phyloP scores from a whole-genome alignment of 345 rosid genomes.

The Eucalyptus paniculata region DNA sequence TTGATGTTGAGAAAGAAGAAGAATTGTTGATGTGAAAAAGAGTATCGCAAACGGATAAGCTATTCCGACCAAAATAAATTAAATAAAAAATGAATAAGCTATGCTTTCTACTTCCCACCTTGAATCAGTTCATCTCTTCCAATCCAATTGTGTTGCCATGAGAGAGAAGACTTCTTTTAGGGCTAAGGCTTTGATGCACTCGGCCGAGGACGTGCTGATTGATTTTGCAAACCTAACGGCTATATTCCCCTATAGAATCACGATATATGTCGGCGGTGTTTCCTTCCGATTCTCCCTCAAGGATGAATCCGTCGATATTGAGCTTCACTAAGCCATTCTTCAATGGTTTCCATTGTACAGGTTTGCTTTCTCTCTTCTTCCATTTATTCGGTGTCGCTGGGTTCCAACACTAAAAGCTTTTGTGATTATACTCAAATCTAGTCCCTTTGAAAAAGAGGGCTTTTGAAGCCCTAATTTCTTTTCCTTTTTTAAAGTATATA shows the following conservation, averaged over 20 bases:
- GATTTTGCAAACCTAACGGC: not conserved
- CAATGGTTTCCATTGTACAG: not conserved
- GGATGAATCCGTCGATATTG: not conserved
- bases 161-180: not conserved
- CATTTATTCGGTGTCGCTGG: fast-evolving
- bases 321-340: not conserved
- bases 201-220: not conserved
- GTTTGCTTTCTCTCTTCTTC: not conserved
- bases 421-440: no score
- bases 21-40: no score
- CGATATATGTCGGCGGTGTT: not conserved
- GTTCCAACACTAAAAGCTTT: no score
- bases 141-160: not conserved
- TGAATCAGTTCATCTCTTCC: not conserved
- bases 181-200: not conserved
- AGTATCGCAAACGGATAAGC: no score
- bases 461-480: no score
- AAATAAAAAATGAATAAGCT: no score
- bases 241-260: not conserved
- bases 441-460: no score
- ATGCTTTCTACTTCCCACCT: not conserved
- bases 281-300: not conserved
- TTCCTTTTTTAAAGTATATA: no score
- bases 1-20: no score
- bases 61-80: no score